Evolutionary conservation across 1,139 yeast species (phyloP), one percentile per base, ranked within the genome.

Genomic region (Lodderomyces orthopsilosis): DNA sequence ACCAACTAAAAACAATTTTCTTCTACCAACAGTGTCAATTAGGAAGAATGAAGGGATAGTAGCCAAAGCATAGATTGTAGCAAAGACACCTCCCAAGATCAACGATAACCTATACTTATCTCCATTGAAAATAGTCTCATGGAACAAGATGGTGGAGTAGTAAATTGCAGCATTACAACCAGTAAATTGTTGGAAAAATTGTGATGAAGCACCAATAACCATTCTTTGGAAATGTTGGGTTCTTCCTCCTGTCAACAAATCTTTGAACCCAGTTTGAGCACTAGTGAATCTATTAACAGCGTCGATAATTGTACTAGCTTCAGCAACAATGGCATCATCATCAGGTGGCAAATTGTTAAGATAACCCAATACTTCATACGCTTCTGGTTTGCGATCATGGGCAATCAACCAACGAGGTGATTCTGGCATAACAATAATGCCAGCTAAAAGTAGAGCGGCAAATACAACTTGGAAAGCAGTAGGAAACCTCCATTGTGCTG

Each of bases 391-490:
- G 51, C 77, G 70, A 41, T 74, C 77, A 45, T 74, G 68, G 19
- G 82, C 68, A 51, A 83, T 66, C 51, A 84, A 71, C 86, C 86
- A 85, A 68, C 91, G 77, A 48, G 93, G 90, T 12, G 88, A 81
- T 57, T 84, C 91, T 13, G 86, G 86, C 56, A 79, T 68, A 42
- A 56, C 57, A 36, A 60, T 44, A 30, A 71, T 66, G 46, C 75
- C 74, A 28, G 53, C 32, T 37, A 71, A 66, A 43, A 72, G 59
- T 42, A 65, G 42, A 12, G 51, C 43, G 6, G 77, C 76, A 50
- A 72, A 72, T 33, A 68, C 51, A 44, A 70, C 65, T 55, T 73
- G 77, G 57, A 72, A 63, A 41, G 79, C 73, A 44, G 72, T 65
- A 43, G 77, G 77, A 56, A 72, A 67, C 57, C 77, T 63, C 74